Evolutionary conservation across 2,329 filamentous ascomycete species (phyloP).

Genomic region (Epichloe festucae): DNA sequence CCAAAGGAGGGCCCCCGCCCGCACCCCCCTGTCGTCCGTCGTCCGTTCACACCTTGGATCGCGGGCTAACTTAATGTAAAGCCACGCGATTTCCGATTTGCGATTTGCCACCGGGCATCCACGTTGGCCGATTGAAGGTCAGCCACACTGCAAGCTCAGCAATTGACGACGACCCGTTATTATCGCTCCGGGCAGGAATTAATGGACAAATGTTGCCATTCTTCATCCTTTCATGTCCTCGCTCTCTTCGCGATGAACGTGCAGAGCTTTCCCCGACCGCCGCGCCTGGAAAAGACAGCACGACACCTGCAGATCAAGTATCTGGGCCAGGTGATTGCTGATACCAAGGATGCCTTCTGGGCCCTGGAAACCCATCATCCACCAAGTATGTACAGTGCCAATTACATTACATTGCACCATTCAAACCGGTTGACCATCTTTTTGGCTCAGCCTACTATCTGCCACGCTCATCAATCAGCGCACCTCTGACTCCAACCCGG

Average conservation of each 20-base stretch:
- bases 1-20: too few relatives aligned
- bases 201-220: too few relatives aligned
- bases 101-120: too few relatives aligned
- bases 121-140: background rate
- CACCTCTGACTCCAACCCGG: constrained; percentile 32
- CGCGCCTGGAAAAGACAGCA: constrained; percentile 38
- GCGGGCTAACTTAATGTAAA: too few relatives aligned
- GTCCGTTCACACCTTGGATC: too few relatives aligned
- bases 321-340: constrained; percentile 39
- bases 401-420: too few relatives aligned
- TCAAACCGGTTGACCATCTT: background rate
- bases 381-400: constrained; percentile 31
- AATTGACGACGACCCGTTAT: background rate
- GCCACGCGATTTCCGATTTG: too few relatives aligned
- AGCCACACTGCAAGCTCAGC: background rate
- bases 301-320: constrained; percentile 44
- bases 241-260: constrained; percentile 26
- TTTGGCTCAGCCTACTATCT: constrained; percentile 41
- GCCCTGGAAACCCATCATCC: constrained; percentile 50
- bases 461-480: constrained; percentile 33
- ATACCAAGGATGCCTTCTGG: constrained; percentile 47
- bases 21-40: too few relatives aligned
- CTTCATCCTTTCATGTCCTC: background rate
- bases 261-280: constrained; percentile 44
- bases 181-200: too few relatives aligned